Base-by-base conservation (phyloP, 2,329 filamentous ascomycete species). In the Setomelanomma holmii region DNA sequence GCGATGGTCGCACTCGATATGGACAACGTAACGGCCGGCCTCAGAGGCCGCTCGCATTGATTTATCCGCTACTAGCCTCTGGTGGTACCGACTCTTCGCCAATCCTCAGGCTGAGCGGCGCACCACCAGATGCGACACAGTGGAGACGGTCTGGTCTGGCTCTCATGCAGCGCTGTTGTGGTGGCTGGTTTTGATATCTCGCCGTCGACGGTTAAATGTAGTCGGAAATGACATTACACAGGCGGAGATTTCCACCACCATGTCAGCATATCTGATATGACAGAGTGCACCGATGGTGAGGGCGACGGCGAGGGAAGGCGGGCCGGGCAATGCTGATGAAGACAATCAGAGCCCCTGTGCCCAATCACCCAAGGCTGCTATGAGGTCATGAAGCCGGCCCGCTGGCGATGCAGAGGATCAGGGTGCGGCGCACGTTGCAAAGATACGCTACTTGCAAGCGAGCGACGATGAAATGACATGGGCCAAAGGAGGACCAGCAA, bases 121-220 rank as follows among this genome's bases (percentile, higher is more conserved):
- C 33, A 42, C 22, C 49, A 44, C 45, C 45, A 34, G 44, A 34
- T 52, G 53, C 55, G 45, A 57, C 53, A 16, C 30, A 16, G 27
- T 33, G 36, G 48, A 41, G 48, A n/a, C 48, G 5, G 27, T 30
- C 27, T 39, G 36, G 43, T 51, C 41, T 35, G 44, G 41, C 39
- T 53, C 23, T 45, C 34, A 44, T 45, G 51, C 51, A 58, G 43
- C 43, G 40, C 43, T 55, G 54, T 47, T 46, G 47, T 45, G 40
- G 55, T 55, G 58, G 57, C 60, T 63, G 53, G 56, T 41, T 49
- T 30, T 55, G 59, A 62, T 58, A 64, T 56, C 52, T 53, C 42
- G 58, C 55, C 45, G 56, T 58, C 27, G 55, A 55, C 65, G 68
- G 68, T 49, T 71, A 70, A 72, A 72, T 72, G 60, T 57, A 22